phyloP scores from a whole-genome alignment of 2,329 filamentous ascomycete genomes.

The Penicillium sp. region DNA sequence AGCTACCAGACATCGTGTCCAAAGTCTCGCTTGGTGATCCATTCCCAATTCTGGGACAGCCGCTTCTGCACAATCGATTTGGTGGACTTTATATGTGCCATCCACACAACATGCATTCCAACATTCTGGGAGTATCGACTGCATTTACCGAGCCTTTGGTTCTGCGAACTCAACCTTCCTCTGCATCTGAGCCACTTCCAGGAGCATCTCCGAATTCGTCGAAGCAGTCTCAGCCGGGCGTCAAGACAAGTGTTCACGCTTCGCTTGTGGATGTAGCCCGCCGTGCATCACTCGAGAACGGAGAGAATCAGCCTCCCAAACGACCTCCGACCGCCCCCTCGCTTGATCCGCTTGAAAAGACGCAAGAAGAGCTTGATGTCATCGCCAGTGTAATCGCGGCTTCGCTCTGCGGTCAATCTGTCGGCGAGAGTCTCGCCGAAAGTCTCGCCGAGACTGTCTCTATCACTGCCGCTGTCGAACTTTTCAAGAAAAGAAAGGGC shows the following conservation, averaged over 20 bases:
- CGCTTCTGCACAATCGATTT: conserved; percentile 22
- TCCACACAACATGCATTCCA: neutral
- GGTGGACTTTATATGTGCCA: conserved; percentile 22
- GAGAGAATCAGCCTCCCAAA: neutral
- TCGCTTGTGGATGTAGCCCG: neutral
- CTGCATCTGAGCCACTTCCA: neutral
- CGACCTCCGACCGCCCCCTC: neutral
- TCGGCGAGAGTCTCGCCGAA: conserved; percentile 5
- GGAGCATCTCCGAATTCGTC: neutral
- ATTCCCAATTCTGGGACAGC: conserved; percentile 8
- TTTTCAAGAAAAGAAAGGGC: conserved; percentile 7
- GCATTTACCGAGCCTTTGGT: neutral
- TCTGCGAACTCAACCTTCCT: neutral
- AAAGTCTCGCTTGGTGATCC: neutral
- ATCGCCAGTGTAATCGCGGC: conserved; percentile 1
- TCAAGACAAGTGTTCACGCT: neutral
- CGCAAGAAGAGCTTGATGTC: neutral
- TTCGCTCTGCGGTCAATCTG: neutral
- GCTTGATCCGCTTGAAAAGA: neutral
- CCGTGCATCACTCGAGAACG: neutral
- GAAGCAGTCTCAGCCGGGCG: neutral
- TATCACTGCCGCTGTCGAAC: conserved; percentile 14
- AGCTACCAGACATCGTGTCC: neutral
- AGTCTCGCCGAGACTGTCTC: conserved; percentile 10
- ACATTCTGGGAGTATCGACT: neutral